These are phyloP conservation scores for Boechera divaricarpa DNA, from an alignment of 345 rosid genomes.

Conservation along the genomic window DNA sequence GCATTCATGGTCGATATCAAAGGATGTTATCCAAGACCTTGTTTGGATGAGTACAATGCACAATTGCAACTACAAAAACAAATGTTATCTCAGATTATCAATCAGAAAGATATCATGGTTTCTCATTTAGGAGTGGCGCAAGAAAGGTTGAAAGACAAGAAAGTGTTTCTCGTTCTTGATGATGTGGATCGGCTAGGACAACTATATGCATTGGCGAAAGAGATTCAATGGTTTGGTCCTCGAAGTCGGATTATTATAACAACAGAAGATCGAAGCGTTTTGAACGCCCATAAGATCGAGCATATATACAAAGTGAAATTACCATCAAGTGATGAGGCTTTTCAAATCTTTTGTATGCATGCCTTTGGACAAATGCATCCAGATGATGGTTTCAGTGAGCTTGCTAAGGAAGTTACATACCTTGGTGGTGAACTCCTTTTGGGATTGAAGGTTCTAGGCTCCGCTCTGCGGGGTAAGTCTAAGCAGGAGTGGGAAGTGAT, in stretches of 20 bases:
- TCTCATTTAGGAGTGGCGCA: neutral
- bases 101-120: neutral
- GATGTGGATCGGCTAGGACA: too few species aligned
- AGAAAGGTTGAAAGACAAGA: too few species aligned
- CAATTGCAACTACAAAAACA: neutral
- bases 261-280: too few species aligned
- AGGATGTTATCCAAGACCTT: neutral
- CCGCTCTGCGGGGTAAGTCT: neutral
- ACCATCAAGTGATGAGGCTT: too few species aligned
- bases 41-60: neutral
- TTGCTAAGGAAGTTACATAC: neutral
- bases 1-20: too few species aligned
- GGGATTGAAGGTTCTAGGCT: neutral
- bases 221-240: too few species aligned
- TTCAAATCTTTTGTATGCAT: too few species aligned
- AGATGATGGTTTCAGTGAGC: neutral
- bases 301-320: too few species aligned
- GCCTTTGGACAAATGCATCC: neutral
- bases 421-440: neutral
- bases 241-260: too few species aligned
- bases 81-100: neutral
- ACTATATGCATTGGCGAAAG: too few species aligned
- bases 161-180: too few species aligned
- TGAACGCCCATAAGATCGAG: too few species aligned
- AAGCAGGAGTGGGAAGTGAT: neutral